phyloP scores from a whole-genome alignment of 352 stramenopile genomes.

The Phytophthora chlamydospora region DNA sequence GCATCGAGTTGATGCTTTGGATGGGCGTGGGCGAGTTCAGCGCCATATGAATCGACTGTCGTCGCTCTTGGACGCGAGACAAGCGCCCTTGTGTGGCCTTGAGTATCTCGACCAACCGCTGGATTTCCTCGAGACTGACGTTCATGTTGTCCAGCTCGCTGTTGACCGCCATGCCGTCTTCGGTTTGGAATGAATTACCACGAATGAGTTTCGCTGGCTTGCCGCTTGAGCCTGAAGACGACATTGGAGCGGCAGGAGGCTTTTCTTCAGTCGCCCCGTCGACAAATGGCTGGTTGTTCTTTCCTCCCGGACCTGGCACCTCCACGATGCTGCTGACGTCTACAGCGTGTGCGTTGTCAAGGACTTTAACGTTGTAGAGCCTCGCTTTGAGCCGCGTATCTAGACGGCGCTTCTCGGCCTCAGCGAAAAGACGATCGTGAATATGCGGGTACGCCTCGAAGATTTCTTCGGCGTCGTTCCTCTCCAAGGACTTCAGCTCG shows the following conservation, averaged over 20 bases:
- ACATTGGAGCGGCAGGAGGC: conserved; percentile 4
- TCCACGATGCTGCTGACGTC: conserved; percentile 64
- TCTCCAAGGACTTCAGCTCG: conserved; percentile 60
- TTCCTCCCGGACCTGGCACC: conserved; percentile 28
- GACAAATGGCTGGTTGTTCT: conserved; percentile 45
- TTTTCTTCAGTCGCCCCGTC: conserved; percentile 34
- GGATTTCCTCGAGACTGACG: conserved; percentile 48
- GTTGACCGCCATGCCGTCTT: conserved; percentile 48
- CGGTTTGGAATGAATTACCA: conserved; percentile 48
- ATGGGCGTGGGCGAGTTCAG: conserved; percentile 27
- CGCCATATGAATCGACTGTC: conserved; percentile 49
- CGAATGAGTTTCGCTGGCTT: conserved; percentile 33
- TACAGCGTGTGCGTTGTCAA: conserved; percentile 70
- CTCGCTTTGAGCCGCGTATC: conserved; percentile 55
- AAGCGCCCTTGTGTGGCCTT: conserved; percentile 45
- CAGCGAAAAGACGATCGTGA: conserved; percentile 59
- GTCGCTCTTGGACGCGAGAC: conserved; percentile 46
- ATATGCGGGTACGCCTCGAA: conserved; percentile 69
- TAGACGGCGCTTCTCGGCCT: conserved; percentile 55
- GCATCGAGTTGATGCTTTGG: conserved; percentile 24
- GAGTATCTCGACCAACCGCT: conserved; percentile 46
- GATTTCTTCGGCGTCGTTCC: conserved; percentile 57
- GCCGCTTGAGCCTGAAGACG: conserved; percentile 20
- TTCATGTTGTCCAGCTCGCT: conserved; percentile 58
- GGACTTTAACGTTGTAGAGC: conserved; percentile 65